Percentiles rank a stretch among this genome's conserved stretches.
phyloP scores from a whole-genome alignment of 306 rosid genomes.

The Rosa multiflora region DNA sequence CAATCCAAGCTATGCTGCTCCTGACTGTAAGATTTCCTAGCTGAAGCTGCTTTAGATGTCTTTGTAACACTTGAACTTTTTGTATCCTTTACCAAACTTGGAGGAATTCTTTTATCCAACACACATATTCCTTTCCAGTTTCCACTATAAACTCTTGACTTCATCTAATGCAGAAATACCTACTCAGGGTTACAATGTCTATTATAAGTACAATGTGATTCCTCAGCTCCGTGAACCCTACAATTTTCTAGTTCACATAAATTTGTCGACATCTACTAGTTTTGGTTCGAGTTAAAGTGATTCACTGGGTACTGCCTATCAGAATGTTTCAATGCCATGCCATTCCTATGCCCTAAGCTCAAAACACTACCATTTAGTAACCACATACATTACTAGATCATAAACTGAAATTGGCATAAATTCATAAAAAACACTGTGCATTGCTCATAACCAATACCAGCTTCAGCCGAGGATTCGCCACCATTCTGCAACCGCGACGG shows the following conservation, averaged over 20 bases:
- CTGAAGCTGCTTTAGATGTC: slow-evolving; percentile 54
- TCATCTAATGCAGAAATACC: neutral
- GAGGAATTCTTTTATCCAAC: slow-evolving; percentile 60
- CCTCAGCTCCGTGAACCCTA: neutral
- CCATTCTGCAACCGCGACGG: slow-evolving; percentile 64
- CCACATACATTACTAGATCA: slow-evolving; percentile 7
- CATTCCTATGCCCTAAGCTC: neutral
- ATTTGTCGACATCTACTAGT: neutral
- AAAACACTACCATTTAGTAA: neutral
- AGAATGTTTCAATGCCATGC: neutral
- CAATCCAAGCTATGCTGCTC: slow-evolving; percentile 66
- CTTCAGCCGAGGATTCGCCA: slow-evolving; percentile 62
- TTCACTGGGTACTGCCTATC: neutral
- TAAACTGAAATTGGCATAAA: neutral
- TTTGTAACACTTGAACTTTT: slow-evolving; percentile 54
- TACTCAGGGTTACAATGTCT: neutral
- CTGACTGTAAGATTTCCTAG: slow-evolving; percentile 85
- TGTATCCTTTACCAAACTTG: slow-evolving; percentile 54
- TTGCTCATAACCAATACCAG: slow-evolving; percentile 43
- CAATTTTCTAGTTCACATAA: neutral
- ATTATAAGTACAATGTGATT: neutral
- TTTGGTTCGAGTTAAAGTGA: neutral
- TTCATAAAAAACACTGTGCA: slow-evolving; percentile 1
- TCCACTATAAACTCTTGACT: neutral
- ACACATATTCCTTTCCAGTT: neutral